Conservation (phyloP, 768 basidiomycete genomes). For the Lanmaoa rubissima region DNA sequence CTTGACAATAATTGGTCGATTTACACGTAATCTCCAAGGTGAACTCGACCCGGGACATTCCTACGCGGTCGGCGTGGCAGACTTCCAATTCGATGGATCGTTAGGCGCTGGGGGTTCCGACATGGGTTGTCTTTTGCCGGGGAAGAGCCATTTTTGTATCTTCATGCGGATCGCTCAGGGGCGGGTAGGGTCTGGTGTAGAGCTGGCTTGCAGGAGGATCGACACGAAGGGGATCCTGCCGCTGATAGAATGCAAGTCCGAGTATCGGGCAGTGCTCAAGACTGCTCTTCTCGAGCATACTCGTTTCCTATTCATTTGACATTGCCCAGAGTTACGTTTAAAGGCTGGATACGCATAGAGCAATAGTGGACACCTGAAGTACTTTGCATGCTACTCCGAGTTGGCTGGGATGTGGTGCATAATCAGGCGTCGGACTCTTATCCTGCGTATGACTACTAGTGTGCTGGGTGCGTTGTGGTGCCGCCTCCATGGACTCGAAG, state of each 20-base stretch:
- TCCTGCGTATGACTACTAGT: no score
- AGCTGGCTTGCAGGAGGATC: conserved; percentile 8
- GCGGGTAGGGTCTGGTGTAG: background rate
- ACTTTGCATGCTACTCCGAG: no score
- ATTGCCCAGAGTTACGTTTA: background rate
- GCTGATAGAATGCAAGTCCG: background rate
- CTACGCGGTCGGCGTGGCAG: conserved; percentile 5
- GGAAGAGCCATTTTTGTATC: conserved; percentile 3
- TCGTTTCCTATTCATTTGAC: background rate
- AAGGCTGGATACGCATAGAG: background rate
- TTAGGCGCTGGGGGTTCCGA: background rate
- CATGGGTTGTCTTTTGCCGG: background rate
- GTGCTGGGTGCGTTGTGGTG: no score
- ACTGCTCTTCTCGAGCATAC: conserved; percentile 7
- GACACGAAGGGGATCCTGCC: conserved; percentile 2
- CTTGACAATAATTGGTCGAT: background rate
- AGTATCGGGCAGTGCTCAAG: background rate
- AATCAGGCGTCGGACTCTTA: no score
- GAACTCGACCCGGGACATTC: background rate
- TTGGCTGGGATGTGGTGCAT: no score
- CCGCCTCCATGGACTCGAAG: no score
- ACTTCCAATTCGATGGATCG: background rate
- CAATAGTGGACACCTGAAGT: no score
- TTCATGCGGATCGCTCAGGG: conserved; percentile 2
- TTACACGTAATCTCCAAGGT: background rate